A percentile compares a stretch with the other conserved stretches of the same genome.
Conservation (phyloP, 1,139 yeast species). For the Blastobotrys persicus region DNA sequence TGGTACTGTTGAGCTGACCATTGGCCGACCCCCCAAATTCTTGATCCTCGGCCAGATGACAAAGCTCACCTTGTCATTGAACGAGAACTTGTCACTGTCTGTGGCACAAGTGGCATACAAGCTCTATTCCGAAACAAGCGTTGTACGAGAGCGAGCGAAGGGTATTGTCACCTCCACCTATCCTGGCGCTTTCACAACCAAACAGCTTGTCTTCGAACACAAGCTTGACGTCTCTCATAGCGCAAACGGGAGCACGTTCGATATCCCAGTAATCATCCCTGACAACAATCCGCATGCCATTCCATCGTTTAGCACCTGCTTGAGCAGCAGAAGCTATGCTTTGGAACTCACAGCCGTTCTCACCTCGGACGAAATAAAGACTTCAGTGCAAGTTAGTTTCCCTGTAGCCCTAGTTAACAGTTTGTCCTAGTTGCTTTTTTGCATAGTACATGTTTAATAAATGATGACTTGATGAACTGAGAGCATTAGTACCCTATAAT, state of each 20-base stretch:
- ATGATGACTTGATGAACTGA: too few relatives aligned
- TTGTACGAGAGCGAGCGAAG: not conserved
- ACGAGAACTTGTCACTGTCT: not conserved
- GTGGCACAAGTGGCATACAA: not conserved
- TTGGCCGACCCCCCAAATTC: not conserved
- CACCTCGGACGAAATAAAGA: not conserved
- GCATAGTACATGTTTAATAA: too few relatives aligned
- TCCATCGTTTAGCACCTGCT: constrained; percentile 6
- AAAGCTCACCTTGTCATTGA: too few relatives aligned
- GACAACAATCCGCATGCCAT: not conserved
- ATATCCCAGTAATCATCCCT: not conserved
- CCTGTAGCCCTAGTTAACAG: not conserved
- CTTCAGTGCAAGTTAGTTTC: not conserved
- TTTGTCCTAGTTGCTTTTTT: too few relatives aligned
- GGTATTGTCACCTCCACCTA: not conserved
- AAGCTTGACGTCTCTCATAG: not conserved
- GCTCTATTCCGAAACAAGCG: not conserved
- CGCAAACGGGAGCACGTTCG: not conserved
- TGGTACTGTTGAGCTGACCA: not conserved
- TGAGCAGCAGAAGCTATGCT: constrained; percentile 1
- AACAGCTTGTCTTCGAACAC: not conserved
- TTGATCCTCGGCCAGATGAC: not conserved
- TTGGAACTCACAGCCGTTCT: not conserved
- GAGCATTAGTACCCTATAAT: too few relatives aligned
- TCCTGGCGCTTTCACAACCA: not conserved